Base-by-base conservation (phyloP, 352 stramenopile species). In the Phytophthora citrophthora region DNA sequence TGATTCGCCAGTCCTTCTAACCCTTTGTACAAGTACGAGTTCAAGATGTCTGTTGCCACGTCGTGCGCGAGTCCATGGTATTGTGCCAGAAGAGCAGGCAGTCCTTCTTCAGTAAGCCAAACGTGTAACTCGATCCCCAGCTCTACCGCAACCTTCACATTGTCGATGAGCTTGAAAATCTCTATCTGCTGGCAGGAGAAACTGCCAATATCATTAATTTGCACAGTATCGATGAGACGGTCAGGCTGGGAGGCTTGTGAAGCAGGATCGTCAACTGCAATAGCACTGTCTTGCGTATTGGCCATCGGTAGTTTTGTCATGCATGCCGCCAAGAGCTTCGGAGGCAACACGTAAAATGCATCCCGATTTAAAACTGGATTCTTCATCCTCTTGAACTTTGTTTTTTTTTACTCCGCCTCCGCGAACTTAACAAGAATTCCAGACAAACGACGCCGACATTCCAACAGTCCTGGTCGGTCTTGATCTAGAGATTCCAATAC, bases 181-280 rank as follows among this genome's bases (percentile, higher is more conserved):
- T 72, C 51, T n/a, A 72, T 60, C 23, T 67, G 50, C 9, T 16
- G 9, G 3, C 64, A 20, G 0, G 51, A 53, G 36, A 54, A 70
- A 8, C 38, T 40, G 0, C 56, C 56, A 1, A 67, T 41, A 23
- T 52, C n/a, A 4, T 48, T 48, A 18, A 72, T 63, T 4, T 29
- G 41, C 0, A 47, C 4, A 2, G 20, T 20, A 2, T 20, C 20
- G 20, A 20, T 2, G 20, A 20, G 20, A 20, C 20, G 20, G 20
- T 20, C 20, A 2, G 20, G 20, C 20, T 20, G 20, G 20, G 20
- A 20, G 20, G 20, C 20, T 20, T 20, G 27, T 56, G 15, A 7
- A 3, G 5, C 0, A 1, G 34, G 6, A 2, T 32, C 34, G 16
- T 40, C 11, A 8, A 8, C 31, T 5, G 3, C 1, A 4, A 40